Conservation (phyloP, 148 eudicot species). For the Gaultheria prostrata region DNA sequence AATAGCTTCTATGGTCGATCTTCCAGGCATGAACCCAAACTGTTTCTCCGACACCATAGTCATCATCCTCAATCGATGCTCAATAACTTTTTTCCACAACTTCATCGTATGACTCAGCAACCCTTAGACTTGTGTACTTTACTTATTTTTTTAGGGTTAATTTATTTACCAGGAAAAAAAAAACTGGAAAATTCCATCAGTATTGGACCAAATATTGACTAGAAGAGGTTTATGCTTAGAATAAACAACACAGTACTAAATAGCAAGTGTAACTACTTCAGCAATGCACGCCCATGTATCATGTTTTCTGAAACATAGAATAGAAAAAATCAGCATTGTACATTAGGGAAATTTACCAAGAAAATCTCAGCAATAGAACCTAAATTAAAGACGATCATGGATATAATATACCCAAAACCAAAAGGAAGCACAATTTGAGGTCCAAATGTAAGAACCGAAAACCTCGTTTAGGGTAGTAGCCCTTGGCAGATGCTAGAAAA, state of each 20-base stretch:
- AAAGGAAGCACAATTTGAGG: neutral
- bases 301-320: neutral
- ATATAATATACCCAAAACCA: neutral
- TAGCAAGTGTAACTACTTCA: neutral
- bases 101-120: too few species aligned
- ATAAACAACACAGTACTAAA: neutral
- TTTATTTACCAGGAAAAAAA: too few species aligned
- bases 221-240: neutral
- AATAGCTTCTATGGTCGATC: too few species aligned
- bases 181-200: neutral
- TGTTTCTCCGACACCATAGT: too few species aligned
- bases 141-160: too few species aligned
- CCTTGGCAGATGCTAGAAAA: neutral
- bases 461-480: neutral
- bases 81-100: too few species aligned
- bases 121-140: too few species aligned
- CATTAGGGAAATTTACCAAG: neutral
- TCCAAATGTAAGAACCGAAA: neutral
- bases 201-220: neutral
- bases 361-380: neutral
- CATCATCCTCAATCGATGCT: too few species aligned
- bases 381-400: neutral
- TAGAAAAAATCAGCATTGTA: neutral
- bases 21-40: too few species aligned
- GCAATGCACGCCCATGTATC: neutral